These are phyloP conservation scores for Chenopodium suecicum DNA, from an alignment of 148 eudicot genomes.

Conservation along the genomic window DNA sequence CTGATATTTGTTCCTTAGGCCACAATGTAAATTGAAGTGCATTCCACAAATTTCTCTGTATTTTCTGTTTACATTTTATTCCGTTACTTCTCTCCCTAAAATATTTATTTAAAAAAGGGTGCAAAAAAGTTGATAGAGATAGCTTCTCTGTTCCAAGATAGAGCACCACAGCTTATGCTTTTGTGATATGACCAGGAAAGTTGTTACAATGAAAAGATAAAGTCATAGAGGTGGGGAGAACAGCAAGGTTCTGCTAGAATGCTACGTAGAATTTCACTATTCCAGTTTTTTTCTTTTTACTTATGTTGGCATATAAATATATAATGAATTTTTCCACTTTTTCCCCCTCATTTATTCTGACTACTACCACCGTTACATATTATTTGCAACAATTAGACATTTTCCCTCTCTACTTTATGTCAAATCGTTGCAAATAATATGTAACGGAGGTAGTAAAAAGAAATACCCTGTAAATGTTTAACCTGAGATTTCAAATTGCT, in stretches of 20 bases:
- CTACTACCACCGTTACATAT: too few species aligned
- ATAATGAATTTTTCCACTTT: too few species aligned
- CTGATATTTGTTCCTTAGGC: background rate
- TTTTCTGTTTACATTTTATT: background rate
- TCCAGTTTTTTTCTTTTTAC: background rate
- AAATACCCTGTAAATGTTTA: background rate
- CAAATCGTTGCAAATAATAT: too few species aligned
- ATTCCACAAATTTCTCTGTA: background rate
- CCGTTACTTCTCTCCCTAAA: background rate
- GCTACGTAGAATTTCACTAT: too few species aligned
- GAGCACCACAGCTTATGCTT: background rate
- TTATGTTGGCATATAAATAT: background rate
- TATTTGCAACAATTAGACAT: too few species aligned
- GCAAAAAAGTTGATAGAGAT: background rate
- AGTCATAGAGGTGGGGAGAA: background rate
- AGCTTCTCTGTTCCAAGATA: background rate
- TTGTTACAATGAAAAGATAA: background rate
- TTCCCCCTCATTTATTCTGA: too few species aligned
- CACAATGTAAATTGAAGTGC: background rate
- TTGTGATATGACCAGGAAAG: background rate
- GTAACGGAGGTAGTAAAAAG: too few species aligned
- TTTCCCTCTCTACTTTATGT: too few species aligned
- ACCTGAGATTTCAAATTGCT: background rate
- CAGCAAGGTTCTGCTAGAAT: background rate
- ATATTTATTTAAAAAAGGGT: background rate